A percentile compares a stretch with the other conserved stretches of the same genome.
These are phyloP conservation scores for Perilla frutescens DNA, from an alignment of 257 asterid species.

Conservation along the genomic window DNA sequence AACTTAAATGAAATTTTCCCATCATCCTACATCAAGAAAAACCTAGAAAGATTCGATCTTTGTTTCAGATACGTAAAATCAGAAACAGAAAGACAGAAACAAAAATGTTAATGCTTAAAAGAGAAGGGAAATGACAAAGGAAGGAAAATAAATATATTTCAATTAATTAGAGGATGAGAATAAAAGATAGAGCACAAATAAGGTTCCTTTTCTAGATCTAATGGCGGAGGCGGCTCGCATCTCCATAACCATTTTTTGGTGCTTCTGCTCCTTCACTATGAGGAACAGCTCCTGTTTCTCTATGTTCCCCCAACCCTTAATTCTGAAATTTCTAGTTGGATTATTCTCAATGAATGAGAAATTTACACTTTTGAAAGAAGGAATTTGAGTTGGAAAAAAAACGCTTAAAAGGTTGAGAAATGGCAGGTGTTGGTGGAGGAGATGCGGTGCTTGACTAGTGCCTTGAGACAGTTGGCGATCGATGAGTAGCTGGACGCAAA, in stretches of 20 bases:
- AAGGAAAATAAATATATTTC: background rate
- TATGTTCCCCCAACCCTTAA: conserved; percentile 29
- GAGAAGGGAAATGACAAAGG: conserved; percentile 18
- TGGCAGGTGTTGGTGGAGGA: no score
- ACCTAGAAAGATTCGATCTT: conserved; percentile 39
- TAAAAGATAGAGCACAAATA: conserved; percentile 65
- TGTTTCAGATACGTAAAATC: conserved; percentile 37
- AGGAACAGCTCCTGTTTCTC: conserved; percentile 46
- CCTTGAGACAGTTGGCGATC: no score
- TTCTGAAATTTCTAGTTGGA: no score
- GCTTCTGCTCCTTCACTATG: conserved; percentile 47
- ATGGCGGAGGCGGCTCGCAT: conserved; percentile 62
- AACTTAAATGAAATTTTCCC: conserved; percentile 22
- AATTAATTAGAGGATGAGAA: conserved; percentile 70
- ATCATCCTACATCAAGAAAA: conserved; percentile 54
- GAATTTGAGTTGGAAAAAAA: no score
- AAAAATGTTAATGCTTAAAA: conserved; percentile 35
- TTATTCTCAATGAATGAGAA: no score
- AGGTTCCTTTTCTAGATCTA: conserved; percentile 55
- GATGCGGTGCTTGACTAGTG: no score
- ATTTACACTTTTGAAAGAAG: no score
- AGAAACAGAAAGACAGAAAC: conserved; percentile 24
- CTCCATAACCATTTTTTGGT: conserved; percentile 61
- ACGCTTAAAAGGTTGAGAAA: no score
- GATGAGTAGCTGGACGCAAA: no score